phyloP scores from a whole-genome alignment of 2,329 filamentous ascomycete species.

The Macrophomina phaseolina region DNA sequence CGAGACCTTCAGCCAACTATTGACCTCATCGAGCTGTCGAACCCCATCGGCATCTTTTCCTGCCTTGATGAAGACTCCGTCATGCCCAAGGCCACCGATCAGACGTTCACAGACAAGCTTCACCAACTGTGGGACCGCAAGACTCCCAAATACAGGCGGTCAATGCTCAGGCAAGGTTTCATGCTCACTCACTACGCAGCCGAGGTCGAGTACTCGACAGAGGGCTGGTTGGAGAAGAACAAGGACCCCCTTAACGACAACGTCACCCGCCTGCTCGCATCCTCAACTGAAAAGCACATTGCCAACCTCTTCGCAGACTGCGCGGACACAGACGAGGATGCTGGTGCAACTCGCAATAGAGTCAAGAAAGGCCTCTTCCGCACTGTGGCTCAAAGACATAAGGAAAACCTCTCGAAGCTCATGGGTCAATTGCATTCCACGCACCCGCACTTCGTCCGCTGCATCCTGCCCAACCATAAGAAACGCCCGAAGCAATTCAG shows the following conservation, averaged over 20 bases:
- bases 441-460: constrained; percentile 97
- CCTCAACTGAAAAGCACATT: constrained; percentile 82
- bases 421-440: constrained; percentile 95
- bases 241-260: constrained; percentile 99
- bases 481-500: constrained; percentile 94
- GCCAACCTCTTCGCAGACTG: constrained; percentile 88
- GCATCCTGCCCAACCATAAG: constrained; percentile 97
- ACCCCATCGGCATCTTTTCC: constrained; percentile 98
- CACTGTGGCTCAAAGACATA: constrained; percentile 94
- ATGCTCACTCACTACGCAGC: constrained; percentile 96
- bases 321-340: constrained; percentile 77
- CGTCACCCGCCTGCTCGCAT: constrained; percentile 83
- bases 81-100: constrained; percentile 98
- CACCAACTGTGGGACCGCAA: constrained; percentile 97
- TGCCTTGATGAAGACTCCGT: constrained; percentile 97
- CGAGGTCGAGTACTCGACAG: constrained; percentile 95
- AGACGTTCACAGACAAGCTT: constrained; percentile 96
- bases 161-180: constrained; percentile 88
- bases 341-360: constrained; percentile 70
- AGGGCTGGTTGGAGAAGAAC: constrained; percentile 97
- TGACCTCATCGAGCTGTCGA: constrained; percentile 92
- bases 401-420: constrained; percentile 94
- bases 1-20: constrained; percentile 97
- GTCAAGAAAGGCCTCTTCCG: constrained; percentile 98
- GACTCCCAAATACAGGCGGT: constrained; percentile 88